phyloP scores from a whole-genome alignment of 192 early-diverging fungal genomes.

The Haplosporangium gracile region DNA sequence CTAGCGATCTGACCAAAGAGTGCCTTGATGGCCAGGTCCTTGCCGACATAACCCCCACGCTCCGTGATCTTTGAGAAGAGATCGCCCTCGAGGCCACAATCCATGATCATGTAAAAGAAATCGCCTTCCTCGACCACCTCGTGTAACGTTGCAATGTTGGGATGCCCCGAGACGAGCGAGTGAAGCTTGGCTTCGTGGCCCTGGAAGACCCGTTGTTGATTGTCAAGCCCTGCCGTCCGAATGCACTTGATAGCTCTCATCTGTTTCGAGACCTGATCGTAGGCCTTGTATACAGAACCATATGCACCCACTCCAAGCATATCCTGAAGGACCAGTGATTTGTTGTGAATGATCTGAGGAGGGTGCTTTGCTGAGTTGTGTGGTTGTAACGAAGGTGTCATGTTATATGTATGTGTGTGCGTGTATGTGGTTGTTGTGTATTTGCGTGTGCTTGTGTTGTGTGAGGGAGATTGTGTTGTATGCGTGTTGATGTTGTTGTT shows the following conservation, averaged over 20 bases:
- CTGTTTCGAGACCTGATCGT: slow-evolving; percentile 63
- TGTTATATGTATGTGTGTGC: neutral
- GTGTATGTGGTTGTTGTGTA: neutral
- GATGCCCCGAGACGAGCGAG: slow-evolving; percentile 72
- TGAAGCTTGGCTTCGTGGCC: slow-evolving; percentile 75
- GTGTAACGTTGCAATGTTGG: slow-evolving; percentile 77
- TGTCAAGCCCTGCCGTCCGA: slow-evolving; percentile 64
- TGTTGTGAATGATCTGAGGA: slow-evolving; percentile 54
- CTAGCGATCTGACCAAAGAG: slow-evolving; percentile 67
- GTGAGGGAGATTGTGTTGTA: neutral
- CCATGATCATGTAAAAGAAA: slow-evolving; percentile 75
- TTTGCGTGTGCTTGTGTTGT: neutral
- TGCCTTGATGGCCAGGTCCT: slow-evolving; percentile 80
- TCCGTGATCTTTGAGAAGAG: slow-evolving; percentile 93
- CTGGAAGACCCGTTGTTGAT: slow-evolving; percentile 72
- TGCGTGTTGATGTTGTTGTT: neutral
- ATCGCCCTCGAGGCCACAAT: slow-evolving; percentile 90
- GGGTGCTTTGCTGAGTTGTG: neutral
- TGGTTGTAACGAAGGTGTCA: slow-evolving; percentile 22
- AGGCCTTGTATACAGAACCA: slow-evolving; percentile 81
- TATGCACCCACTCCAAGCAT: slow-evolving; percentile 82
- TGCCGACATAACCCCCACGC: slow-evolving; percentile 76
- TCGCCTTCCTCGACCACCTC: slow-evolving; percentile 74
- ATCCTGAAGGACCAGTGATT: slow-evolving; percentile 58
- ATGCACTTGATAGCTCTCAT: slow-evolving; percentile 83